phyloP scores from a whole-genome alignment of 306 rosid species.

The Cucurbita maxima region DNA sequence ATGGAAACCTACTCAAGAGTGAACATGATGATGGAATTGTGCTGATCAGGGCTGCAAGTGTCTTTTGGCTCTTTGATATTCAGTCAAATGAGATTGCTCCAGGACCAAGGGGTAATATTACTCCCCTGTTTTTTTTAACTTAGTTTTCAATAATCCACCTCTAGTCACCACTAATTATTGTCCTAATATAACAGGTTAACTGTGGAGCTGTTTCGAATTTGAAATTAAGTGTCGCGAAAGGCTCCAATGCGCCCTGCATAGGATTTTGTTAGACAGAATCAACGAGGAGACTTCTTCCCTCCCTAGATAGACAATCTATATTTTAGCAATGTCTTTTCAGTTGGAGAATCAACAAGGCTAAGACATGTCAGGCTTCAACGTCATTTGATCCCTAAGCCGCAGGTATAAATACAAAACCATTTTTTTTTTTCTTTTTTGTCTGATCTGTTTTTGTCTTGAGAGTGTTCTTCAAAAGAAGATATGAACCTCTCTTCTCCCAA shows the following conservation, averaged over 20 bases:
- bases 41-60: not conserved
- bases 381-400: not conserved
- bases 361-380: not conserved
- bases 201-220: not conserved
- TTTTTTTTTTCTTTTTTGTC: not conserved
- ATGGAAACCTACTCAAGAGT: constrained; percentile 51
- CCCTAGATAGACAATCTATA: not conserved
- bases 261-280: not conserved
- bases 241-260: not conserved
- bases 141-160: not conserved
- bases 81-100: not conserved
- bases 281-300: not conserved
- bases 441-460: not conserved
- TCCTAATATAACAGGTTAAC: not conserved
- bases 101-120: constrained; percentile 3
- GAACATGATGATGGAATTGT: not conserved
- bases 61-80: not conserved
- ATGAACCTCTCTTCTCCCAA: not conserved
- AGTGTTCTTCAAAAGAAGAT: not conserved
- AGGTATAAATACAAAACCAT: not conserved
- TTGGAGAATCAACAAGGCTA: not conserved
- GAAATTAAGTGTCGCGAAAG: not conserved
- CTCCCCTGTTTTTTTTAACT: not conserved
- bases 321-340: not conserved
- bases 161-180: not conserved